Evolutionary conservation across 345 rosid genomes (phyloP).

Genomic region (Abelmoschus esculentus): DNA sequence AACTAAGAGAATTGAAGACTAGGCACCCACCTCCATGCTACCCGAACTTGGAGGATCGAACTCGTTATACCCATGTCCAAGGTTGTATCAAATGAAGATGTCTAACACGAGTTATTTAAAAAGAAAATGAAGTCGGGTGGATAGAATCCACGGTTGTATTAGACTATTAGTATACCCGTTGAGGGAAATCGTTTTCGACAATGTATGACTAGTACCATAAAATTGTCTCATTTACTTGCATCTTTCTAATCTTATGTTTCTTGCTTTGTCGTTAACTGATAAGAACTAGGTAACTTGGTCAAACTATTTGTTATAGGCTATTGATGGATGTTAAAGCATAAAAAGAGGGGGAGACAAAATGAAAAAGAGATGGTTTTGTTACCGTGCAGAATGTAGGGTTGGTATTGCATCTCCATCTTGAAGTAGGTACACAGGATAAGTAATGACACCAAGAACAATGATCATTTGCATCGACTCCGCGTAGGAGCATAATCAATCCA

Average conservation of each 20-base stretch:
- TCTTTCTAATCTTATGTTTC: not conserved
- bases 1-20: not conserved
- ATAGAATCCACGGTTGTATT: not conserved
- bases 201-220: not conserved
- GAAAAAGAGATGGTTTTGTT: constrained; percentile 12
- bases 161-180: no score
- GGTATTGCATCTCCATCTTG: constrained; percentile 75
- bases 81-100: not conserved
- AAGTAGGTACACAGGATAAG: constrained; percentile 85
- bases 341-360: not conserved
- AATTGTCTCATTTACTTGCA: not conserved
- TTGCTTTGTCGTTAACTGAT: not conserved
- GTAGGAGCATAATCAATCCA: constrained; percentile 58
- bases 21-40: not conserved
- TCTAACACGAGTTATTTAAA: not conserved
- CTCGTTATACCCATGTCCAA: not conserved
- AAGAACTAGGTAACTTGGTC: not conserved
- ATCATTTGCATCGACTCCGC: constrained; percentile 77
- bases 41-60: not conserved
- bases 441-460: constrained; percentile 98
- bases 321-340: not conserved
- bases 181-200: not conserved
- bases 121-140: not conserved
- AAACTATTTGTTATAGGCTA: not conserved
- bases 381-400: constrained; percentile 65